These are phyloP conservation scores for Starmera amethionina DNA, from an alignment of 805 yeast species.

Conservation along the genomic window DNA sequence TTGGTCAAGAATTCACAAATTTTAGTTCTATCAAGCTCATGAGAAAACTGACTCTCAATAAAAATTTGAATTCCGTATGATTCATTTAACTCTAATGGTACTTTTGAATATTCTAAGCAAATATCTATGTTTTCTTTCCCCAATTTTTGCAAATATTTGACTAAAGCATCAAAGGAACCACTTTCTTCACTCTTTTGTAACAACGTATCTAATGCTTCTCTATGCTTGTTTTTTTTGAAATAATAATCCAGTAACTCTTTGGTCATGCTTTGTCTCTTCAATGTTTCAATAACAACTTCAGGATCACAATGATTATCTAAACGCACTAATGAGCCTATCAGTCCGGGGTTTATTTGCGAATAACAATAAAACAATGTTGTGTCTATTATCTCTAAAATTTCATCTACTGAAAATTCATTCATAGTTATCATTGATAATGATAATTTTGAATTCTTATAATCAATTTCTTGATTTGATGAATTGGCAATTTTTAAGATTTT, in stretches of 20 bases:
- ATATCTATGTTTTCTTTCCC: slow-evolving; percentile 38
- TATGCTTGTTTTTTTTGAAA: slow-evolving; percentile 49
- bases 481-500: slow-evolving; percentile 24
- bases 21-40: slow-evolving; percentile 40
- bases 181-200: slow-evolving; percentile 21
- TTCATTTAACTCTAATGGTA: slow-evolving; percentile 34
- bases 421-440: slow-evolving; percentile 7
- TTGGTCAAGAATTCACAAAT: slow-evolving; percentile 43
- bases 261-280: slow-evolving; percentile 38
- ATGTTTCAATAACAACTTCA: slow-evolving; percentile 43
- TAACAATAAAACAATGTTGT: slow-evolving; percentile 74
- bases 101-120: slow-evolving; percentile 45
- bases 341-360: slow-evolving; percentile 51
- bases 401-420: slow-evolving; percentile 19
- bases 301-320: slow-evolving; percentile 68
- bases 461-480: slow-evolving; percentile 5
- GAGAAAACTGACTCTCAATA: slow-evolving; percentile 52
- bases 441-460: slow-evolving; percentile 13
- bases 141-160: slow-evolving; percentile 51
- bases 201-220: slow-evolving; percentile 56
- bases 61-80: slow-evolving; percentile 41
- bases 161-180: slow-evolving; percentile 10
- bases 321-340: slow-evolving; percentile 77
- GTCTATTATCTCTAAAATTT: slow-evolving; percentile 46
- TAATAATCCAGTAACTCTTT: slow-evolving; percentile 74